Evolutionary conservation across 495 filamentous ascomycete species (phyloP), one percentile per base, ranked within the genome.

Genomic region (Hypoxylon fuscum): DNA sequence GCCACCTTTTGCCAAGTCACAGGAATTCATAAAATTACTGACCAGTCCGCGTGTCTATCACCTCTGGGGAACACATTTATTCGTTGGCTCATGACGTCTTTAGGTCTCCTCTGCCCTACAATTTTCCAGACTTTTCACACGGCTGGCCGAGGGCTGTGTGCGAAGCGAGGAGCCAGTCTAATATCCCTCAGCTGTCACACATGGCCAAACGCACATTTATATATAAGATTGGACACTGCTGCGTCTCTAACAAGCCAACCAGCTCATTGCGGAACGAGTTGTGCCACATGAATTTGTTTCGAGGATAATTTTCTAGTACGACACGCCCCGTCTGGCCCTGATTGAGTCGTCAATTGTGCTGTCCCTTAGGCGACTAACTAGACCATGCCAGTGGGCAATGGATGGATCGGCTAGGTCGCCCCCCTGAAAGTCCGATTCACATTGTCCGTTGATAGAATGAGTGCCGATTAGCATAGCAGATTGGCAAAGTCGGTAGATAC

Each of bases 321-420:
- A 55, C 59, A 57, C 38, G 29, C 61, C 50, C 60, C 61, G 25
- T 60, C 50, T 51, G 32, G 57, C 27, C 41, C 40, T 62, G 48
- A 54, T 50, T 66, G 53, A 66, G 57, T 66, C 63, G 63, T 57
- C 63, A 66, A 66, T 66, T 56, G 57, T 54, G 57, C 15, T 57
- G 52, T 46, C 48, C 14, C 21, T 12, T 46, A 61, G 25, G 25
- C 22, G 53, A 64, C 51, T 58, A 58, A 17, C 22, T 56, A 17
- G 40, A 34, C 41, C 51, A 20, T 50, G 41, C 62, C 46, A 61
- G 56, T 66, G 62, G 56, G 53, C 62, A 66, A 66, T 66, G 50
- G 49, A 42, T 45, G 46, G 62, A 66, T 66, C 62, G 62, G 2
- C 62, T 46, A 59, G 50, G 52, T 22, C 52, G 62, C 38, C 62